Conservation (phyloP, 2,329 filamentous ascomycete species). For the Xylariaceae sp. region DNA sequence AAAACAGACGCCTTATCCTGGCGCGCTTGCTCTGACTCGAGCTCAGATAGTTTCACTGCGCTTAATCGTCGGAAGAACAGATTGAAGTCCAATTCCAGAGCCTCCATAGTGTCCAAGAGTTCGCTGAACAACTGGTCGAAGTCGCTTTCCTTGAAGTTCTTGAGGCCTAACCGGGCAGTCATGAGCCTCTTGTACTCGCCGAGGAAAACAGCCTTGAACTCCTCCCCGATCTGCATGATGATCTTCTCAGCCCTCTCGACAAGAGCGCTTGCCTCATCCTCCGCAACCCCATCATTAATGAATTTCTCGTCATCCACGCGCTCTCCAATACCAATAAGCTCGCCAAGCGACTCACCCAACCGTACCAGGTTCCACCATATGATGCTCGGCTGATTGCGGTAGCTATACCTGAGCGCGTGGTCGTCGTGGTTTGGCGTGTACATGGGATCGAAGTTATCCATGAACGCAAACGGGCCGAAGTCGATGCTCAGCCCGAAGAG, state of each 20-base stretch:
- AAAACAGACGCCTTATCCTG: constrained; percentile 73
- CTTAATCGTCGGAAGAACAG: constrained; percentile 88
- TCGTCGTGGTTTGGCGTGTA: constrained; percentile 99
- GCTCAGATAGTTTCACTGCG: constrained; percentile 62
- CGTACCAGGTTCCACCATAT: constrained; percentile 99
- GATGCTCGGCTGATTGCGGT: constrained; percentile 91
- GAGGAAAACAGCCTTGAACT: constrained; percentile 87
- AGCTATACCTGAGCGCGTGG: constrained; percentile 82
- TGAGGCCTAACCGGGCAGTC: constrained; percentile 78
- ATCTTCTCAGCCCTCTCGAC: constrained; percentile 81
- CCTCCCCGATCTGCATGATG: constrained; percentile 80
- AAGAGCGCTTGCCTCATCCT: constrained; percentile 72
- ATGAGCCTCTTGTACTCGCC: constrained; percentile 89
- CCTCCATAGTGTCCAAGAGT: constrained; percentile 80
- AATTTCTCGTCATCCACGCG: constrained; percentile 76
- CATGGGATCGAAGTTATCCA: constrained; percentile 92
- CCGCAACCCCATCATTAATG: constrained; percentile 70
- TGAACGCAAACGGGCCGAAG: constrained; percentile 95
- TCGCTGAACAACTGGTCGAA: constrained; percentile 84
- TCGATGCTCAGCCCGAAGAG: constrained; percentile 88
- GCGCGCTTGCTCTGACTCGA: constrained; percentile 69
- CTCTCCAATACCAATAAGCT: constrained; percentile 80
- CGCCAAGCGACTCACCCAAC: constrained; percentile 85
- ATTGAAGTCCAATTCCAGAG: constrained; percentile 87
- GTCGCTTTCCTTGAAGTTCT: constrained; percentile 70